Base-by-base conservation (phyloP, 2,329 filamentous ascomycete genomes). In the Pseudogymnoascus sp. region DNA sequence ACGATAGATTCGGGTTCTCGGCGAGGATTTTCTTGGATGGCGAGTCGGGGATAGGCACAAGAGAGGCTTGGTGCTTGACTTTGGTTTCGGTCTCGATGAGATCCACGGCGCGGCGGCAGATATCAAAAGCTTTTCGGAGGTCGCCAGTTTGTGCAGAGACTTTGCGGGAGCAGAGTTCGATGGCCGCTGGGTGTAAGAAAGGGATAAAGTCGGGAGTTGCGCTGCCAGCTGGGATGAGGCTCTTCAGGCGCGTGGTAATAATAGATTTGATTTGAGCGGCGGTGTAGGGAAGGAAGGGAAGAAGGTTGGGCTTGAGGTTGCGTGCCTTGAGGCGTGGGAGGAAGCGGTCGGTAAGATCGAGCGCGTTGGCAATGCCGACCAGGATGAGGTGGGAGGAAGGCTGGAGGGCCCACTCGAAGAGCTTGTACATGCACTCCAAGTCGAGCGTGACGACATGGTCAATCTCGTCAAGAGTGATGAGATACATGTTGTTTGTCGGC, bases 371-470 rank as follows among this genome's bases (percentile, higher is more conserved):
- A 70, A 99, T 96, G 57, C 94, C 94, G 58, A 99, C 83, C 16
- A 99, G 79, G 35, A 94, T 79, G 4, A 99, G 84, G 18, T 84
- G 85, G 0, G 94, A 97, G 1, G 84, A 83, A 65, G 86, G 86
- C 64, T 90, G 84, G 69, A 99, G 78, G 1, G 94, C 95, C 92
- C 93, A 97, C 72, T 97, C 92, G 67, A 99, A 97, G n/a, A 99
- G 79, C 64, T 86, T 89, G 75, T 97, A 97, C 12, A 99, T 79
- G 60, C 94, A 88, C 67, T 95, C 91, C 62, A 94, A 78, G 67
- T 97, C 93, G 65, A 96, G 79, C 1, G 90, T 93, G 39, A 99
- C 80, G 58, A 99, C 86, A 70, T 96, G 90, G 70, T 99, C 94
- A 63, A 99, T 93, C 75, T 99, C 94, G 70, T 99, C 94, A 62